Evolutionary conservation across 2,329 filamentous ascomycete species (phyloP).

Genomic region (Cordyceps farinosa): DNA sequence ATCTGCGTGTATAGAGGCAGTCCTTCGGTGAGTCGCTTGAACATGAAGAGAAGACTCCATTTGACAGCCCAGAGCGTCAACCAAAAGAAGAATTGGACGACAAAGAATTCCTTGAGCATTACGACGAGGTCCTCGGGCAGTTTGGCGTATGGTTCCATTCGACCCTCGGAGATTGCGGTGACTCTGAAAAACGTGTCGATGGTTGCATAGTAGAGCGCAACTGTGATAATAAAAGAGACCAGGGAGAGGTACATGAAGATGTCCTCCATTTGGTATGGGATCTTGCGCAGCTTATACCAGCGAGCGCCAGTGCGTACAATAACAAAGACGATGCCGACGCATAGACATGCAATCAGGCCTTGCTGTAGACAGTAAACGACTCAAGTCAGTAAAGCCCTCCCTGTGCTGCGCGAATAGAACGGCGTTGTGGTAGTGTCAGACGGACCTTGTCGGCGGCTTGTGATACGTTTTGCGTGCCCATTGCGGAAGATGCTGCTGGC

Average conservation of each 20-base stretch:
- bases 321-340: constrained; percentile 20
- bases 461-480: constrained; percentile 20
- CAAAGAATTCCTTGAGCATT: constrained; percentile 23
- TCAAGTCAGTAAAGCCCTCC: neutral
- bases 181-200: constrained; percentile 21
- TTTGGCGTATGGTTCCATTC: constrained; percentile 17
- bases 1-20: constrained; percentile 21
- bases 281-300: constrained; percentile 20
- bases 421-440: neutral
- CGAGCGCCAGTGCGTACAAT: constrained; percentile 20
- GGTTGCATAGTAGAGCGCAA: constrained; percentile 21
- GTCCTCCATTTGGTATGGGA: constrained; percentile 20
- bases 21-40: constrained; percentile 21
- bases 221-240: constrained; percentile 20
- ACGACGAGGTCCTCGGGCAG: constrained; percentile 15
- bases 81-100: constrained; percentile 25
- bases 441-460: constrained; percentile 18
- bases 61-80: constrained; percentile 23
- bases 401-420: neutral
- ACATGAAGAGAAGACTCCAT: constrained; percentile 24
- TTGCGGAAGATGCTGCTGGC: constrained; percentile 6
- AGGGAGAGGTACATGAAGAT: constrained; percentile 22
- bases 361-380: neutral
- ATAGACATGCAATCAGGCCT: constrained; percentile 19
- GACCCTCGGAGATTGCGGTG: constrained; percentile 14